A percentile compares a stretch with the other conserved stretches of the same genome.
Conservation (phyloP, 2,329 filamentous ascomycete species). For the Neonectria neomacrospora region DNA sequence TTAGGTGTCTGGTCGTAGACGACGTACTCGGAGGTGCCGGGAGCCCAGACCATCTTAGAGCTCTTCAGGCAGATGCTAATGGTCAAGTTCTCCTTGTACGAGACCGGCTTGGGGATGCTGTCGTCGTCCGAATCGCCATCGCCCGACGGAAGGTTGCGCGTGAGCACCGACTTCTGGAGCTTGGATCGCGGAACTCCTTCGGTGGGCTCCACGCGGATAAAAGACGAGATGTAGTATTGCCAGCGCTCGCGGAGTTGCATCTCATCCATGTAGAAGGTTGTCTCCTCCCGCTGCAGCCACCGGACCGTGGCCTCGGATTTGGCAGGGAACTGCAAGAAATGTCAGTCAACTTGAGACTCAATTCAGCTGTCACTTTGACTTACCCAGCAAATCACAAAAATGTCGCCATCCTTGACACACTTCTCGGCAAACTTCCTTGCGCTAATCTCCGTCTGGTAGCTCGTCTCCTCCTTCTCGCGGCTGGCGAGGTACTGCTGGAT, state of each 20-base stretch:
- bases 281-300: constrained; percentile 74
- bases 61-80: constrained; percentile 81
- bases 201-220: constrained; percentile 87
- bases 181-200: constrained; percentile 76
- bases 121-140: constrained; percentile 73
- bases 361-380: constrained; percentile 55
- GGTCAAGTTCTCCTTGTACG: constrained; percentile 74
- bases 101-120: constrained; percentile 68
- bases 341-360: constrained; percentile 46
- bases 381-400: constrained; percentile 92
- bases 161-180: constrained; percentile 75
- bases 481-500: constrained; percentile 87
- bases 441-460: constrained; percentile 88
- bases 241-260: constrained; percentile 85
- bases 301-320: constrained; percentile 77
- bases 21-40: constrained; percentile 76
- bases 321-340: constrained; percentile 68
- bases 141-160: constrained; percentile 73
- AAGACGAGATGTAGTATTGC: constrained; percentile 97
- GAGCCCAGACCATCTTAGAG: constrained; percentile 82
- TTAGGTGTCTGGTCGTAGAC: constrained; percentile 77
- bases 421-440: constrained; percentile 94
- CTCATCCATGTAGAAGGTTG: constrained; percentile 88
- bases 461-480: constrained; percentile 84
- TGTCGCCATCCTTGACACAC: constrained; percentile 89